These are phyloP conservation scores for Penicillium sp. DNA, from an alignment of 2,329 filamentous ascomycete species.

Conservation along the genomic window DNA sequence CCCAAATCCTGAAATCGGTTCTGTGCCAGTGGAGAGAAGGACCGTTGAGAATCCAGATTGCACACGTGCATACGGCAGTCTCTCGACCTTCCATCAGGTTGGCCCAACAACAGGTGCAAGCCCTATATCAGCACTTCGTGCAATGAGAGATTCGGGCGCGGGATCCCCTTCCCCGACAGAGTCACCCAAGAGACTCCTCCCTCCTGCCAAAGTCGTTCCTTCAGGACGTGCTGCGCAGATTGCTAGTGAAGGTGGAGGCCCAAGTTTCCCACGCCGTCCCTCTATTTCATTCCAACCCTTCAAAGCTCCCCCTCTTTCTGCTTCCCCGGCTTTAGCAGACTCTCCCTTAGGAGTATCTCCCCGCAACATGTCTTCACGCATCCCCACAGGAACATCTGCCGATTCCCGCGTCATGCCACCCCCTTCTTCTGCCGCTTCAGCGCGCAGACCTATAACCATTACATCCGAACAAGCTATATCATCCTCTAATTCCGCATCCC, in stretches of 20 bases:
- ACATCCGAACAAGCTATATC: slow-evolving; percentile 61
- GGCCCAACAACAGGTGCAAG: slow-evolving; percentile 74
- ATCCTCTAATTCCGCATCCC: slow-evolving; percentile 70
- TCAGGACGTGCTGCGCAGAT: slow-evolving; percentile 34
- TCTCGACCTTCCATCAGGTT: slow-evolving; percentile 83
- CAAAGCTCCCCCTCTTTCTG: slow-evolving; percentile 92
- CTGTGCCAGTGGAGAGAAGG: slow-evolving; percentile 64
- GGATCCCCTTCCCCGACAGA: slow-evolving; percentile 51
- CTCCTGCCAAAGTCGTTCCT: slow-evolving; percentile 34
- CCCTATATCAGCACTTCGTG: slow-evolving; percentile 77
- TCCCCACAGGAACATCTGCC: slow-evolving; percentile 37
- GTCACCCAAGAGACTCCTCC: slow-evolving; percentile 50
- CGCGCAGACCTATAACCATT: slow-evolving; percentile 49
- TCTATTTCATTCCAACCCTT: slow-evolving; percentile 94
- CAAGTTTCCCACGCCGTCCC: slow-evolving; percentile 62
- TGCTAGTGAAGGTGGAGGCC: slow-evolving; percentile 48
- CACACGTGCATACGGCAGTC: slow-evolving; percentile 80
- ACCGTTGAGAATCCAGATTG: slow-evolving; percentile 55
- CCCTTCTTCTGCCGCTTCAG: slow-evolving; percentile 37
- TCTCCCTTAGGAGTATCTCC: slow-evolving; percentile 53
- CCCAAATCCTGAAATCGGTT: slow-evolving; percentile 61
- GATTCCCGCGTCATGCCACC: slow-evolving; percentile 42
- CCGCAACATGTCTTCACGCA: slow-evolving; percentile 47
- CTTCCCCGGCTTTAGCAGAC: slow-evolving; percentile 65
- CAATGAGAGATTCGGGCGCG: slow-evolving; percentile 57